Evolutionary conservation across 768 basidiomycete species (phyloP), one percentile per base, ranked within the genome.

Genomic region (Pisolithus orientalis): DNA sequence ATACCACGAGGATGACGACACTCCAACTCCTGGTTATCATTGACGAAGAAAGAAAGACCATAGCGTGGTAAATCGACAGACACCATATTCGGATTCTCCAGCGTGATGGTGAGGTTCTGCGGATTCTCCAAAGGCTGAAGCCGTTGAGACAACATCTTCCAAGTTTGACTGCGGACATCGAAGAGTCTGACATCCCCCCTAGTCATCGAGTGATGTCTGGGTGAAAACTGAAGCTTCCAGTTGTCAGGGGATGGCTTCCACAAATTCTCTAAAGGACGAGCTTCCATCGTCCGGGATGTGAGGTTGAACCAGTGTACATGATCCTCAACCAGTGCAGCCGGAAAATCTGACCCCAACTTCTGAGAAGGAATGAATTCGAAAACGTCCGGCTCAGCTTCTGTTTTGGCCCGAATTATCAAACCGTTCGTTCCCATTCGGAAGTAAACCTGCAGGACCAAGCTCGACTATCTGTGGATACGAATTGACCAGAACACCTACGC

Each of bases 1-100:
- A 75, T 76, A 17, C 63, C 66, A 11, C 70, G 69, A 31, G 76
- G 63, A 39, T 75, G 75, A 9, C 53, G 62, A 34, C 71, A 78
- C 52, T 74, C 70, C 24, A 80, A 57, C 25, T 65, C 59, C 16
- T 61, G 59, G 2, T 59, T 59, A 1, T 61, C 43, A 31, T 70
- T 65, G 21, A 76, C 29, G 44, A 68, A 70, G 48, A 80, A 80
- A 0, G 68, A 65, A 7, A 80, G 59, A 2, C 63, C 59, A 47
- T 72, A 73, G 16, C 75, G 74, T 29, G 75, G 76, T 6, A 80
- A 58, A 0, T 60, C 51, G 32, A 72, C 62, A 1, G 57, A 61
- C 0, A 79, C 51, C 6, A 44, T 52, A 13, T 32, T 34, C 1
- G 29, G 34, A 9, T 14, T 21, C n/a, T 9, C 42, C 4, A 34